Percentiles rank a stretch among this genome's conserved stretches.
Evolutionary conservation across 1,284 basidiomycete species (phyloP).

Genomic region (Melampsora americana): DNA sequence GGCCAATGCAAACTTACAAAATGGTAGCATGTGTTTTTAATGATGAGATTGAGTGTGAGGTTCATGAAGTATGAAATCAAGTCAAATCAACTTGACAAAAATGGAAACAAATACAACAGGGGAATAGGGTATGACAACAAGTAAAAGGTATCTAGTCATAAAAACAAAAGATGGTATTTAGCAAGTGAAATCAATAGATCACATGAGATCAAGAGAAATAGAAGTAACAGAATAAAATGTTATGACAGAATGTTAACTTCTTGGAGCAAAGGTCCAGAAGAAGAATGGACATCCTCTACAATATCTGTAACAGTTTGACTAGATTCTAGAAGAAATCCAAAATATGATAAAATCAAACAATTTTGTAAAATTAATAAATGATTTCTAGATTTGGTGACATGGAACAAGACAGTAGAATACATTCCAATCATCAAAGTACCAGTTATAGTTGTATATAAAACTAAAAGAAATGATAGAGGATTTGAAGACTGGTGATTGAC

Average conservation of each 20-base stretch:
- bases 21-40: too few species aligned
- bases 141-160: too few species aligned
- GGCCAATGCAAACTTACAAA: too few species aligned
- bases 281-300: neutral
- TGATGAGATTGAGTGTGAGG: too few species aligned
- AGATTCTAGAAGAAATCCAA: neutral
- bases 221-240: neutral
- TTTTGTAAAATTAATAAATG: constrained; percentile 43
- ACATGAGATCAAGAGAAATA: neutral
- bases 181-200: neutral
- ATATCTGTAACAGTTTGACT: neutral
- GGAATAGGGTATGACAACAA: too few species aligned
- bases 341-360: neutral
- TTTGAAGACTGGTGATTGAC: neutral
- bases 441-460: constrained; percentile 27
- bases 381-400: constrained; percentile 15
- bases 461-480: neutral
- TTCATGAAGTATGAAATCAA: too few species aligned
- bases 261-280: neutral
- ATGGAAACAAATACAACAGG: too few species aligned
- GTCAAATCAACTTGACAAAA: too few species aligned
- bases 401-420: constrained; percentile 23
- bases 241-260: neutral
- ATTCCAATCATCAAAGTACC: constrained; percentile 17
- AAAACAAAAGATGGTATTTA: too few species aligned